These are phyloP conservation scores for Arachis stenosperma DNA, from an alignment of 306 rosid species.

Conservation along the genomic window DNA sequence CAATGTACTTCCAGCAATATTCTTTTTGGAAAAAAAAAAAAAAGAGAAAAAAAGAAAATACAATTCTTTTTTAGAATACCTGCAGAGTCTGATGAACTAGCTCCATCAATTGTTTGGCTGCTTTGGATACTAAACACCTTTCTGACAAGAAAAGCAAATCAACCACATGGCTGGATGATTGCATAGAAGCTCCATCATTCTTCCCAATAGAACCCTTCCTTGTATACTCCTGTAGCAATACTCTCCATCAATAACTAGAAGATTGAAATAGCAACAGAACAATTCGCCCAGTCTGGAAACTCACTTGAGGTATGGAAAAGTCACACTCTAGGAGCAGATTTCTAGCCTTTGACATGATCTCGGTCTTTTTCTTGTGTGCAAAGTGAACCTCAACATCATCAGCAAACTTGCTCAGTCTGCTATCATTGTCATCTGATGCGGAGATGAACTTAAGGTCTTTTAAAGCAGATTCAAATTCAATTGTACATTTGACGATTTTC, in stretches of 20 bases:
- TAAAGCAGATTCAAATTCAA: constrained; percentile 70
- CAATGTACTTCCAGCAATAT: no score
- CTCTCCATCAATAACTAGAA: constrained; percentile 37
- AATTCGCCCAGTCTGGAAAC: constrained; percentile 37
- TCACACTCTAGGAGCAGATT: constrained; percentile 78
- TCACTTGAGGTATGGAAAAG: constrained; percentile 77
- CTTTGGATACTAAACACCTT: constrained; percentile 82
- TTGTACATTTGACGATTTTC: constrained; percentile 68
- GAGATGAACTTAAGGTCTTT: constrained; percentile 80
- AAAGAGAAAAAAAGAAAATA: background rate
- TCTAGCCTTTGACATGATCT: constrained; percentile 87
- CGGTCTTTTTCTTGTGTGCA: constrained; percentile 83
- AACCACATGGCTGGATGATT: constrained; percentile 61
- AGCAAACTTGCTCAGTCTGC: constrained; percentile 71
- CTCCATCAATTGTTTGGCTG: constrained; percentile 76
- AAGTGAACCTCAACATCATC: constrained; percentile 99
- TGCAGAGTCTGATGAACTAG: constrained; percentile 84
- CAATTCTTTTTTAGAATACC: constrained; percentile 48
- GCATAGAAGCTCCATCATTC: constrained; percentile 44
- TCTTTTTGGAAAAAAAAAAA: no score
- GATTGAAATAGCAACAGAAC: constrained; percentile 33
- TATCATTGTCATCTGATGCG: constrained; percentile 64
- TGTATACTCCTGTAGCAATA: constrained; percentile 58
- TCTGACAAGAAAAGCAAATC: constrained; percentile 83
- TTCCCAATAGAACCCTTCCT: constrained; percentile 54